Conservation (phyloP, 2,329 filamentous ascomycete species). For the Colletotrichum sp. region DNA sequence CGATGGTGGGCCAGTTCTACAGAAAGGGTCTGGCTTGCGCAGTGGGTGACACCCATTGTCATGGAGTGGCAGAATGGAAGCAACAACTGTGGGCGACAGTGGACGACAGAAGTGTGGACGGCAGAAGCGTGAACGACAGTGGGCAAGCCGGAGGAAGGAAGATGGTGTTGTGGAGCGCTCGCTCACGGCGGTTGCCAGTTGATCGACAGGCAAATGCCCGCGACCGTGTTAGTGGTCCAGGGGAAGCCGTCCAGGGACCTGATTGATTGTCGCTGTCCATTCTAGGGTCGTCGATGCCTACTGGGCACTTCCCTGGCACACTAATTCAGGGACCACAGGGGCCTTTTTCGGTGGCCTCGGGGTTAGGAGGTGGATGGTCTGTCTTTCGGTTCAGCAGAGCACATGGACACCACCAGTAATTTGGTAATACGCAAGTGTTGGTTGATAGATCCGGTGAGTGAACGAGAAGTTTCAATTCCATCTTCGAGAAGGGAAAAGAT, state of each 20-base stretch:
- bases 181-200: neutral
- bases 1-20: neutral
- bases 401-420: neutral
- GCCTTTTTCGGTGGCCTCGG: neutral
- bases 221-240: slow-evolving; percentile 1
- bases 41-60: neutral
- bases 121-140: too few relatives aligned
- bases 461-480: neutral
- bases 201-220: slow-evolving; percentile 15
- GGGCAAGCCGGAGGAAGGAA: neutral
- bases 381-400: neutral
- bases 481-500: neutral
- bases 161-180: neutral
- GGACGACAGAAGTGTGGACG: too few relatives aligned
- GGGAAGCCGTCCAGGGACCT: neutral
- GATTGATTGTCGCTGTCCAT: neutral
- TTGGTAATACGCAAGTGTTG: neutral
- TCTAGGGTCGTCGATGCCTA: neutral
- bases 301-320: slow-evolving; percentile 9
- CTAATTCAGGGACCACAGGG: slow-evolving; percentile 19
- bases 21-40: slow-evolving; percentile 4
- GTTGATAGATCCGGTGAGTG: neutral
- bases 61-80: neutral
- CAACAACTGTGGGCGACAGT: neutral
- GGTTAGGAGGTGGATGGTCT: neutral